Conservation (phyloP, 2,329 filamentous ascomycete species). For the Endocalyx cinctus region DNA sequence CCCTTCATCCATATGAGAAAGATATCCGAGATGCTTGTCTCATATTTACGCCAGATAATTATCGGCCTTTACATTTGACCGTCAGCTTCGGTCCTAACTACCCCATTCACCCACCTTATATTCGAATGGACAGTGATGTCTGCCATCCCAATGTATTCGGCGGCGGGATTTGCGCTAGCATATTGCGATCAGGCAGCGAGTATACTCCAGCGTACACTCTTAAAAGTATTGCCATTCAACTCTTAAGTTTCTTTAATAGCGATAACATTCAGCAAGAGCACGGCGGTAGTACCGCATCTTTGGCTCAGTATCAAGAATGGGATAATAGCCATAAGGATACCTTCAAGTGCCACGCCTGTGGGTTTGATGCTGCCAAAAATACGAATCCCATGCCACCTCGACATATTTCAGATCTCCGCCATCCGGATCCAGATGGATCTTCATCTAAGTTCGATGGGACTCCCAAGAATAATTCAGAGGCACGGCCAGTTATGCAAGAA, state of each 20-base stretch:
- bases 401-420: slow-evolving; percentile 1
- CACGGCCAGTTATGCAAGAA: too few species aligned
- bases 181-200: slow-evolving; percentile 36
- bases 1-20: slow-evolving; percentile 31
- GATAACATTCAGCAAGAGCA: slow-evolving; percentile 38
- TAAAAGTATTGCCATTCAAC: slow-evolving; percentile 44
- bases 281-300: slow-evolving; percentile 14
- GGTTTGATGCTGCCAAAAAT: slow-evolving; percentile 12
- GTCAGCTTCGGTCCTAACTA: slow-evolving; percentile 32
- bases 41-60: slow-evolving; percentile 35
- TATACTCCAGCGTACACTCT: slow-evolving; percentile 48
- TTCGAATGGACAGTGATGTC: slow-evolving; percentile 37
- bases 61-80: slow-evolving; percentile 37
- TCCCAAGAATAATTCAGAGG: too few species aligned
- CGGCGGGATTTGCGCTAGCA: slow-evolving; percentile 41
- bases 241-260: slow-evolving; percentile 49
- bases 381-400: background rate
- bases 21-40: slow-evolving; percentile 36
- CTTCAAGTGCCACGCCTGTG: slow-evolving; percentile 24
- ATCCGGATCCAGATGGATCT: slow-evolving; percentile 6
- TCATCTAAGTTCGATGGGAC: too few species aligned
- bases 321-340: slow-evolving; percentile 4
- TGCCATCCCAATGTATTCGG: slow-evolving; percentile 42
- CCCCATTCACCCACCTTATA: slow-evolving; percentile 33
- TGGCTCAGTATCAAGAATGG: slow-evolving; percentile 20